These are phyloP conservation scores for Monoraphidium neglectum DNA, from an alignment of 139 green algal genomes.

Conservation along the genomic window DNA sequence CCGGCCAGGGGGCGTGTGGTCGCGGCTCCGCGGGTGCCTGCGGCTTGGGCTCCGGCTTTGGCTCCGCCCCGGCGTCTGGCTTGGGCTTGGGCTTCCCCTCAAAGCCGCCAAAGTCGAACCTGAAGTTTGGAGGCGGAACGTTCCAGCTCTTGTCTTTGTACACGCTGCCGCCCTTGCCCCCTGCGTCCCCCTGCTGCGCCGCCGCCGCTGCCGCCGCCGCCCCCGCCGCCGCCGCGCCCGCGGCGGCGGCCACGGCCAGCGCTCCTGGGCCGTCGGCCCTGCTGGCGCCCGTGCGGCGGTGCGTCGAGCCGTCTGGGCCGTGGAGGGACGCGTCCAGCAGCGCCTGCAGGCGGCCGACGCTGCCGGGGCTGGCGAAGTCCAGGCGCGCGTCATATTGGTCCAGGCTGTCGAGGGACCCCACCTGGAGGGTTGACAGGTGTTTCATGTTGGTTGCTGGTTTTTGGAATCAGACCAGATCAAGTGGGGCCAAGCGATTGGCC, in stretches of 20 bases:
- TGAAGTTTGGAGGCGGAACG: conserved; percentile 30
- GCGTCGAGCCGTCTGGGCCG: conserved; percentile 3
- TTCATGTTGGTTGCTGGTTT: too few species aligned
- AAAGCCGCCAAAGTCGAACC: conserved; percentile 31
- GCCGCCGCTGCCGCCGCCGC: neutral
- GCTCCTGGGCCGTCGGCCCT: conserved; percentile 7
- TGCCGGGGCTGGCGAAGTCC: conserved; percentile 13
- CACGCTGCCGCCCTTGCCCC: neutral
- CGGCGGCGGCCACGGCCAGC: neutral
- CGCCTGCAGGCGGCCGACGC: conserved; percentile 39
- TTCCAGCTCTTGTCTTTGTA: conserved; percentile 33
- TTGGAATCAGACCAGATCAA: too few species aligned
- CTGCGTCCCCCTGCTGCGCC: neutral
- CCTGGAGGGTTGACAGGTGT: too few species aligned
- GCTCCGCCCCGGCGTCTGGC: neutral
- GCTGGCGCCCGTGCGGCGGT: too few species aligned
- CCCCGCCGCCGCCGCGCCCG: neutral
- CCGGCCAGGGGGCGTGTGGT: too few species aligned
- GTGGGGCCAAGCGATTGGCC: too few species aligned
- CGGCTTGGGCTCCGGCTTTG: too few species aligned
- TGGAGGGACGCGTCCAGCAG: conserved; percentile 25
- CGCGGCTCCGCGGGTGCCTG: too few species aligned
- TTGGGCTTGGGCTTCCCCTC: too few species aligned
- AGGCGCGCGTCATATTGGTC: conserved; percentile 57
- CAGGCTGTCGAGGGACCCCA: conserved; percentile 41